These are phyloP conservation scores for Cystofilobasidium ferigula DNA, from an alignment of 768 basidiomycete species.

Conservation along the genomic window DNA sequence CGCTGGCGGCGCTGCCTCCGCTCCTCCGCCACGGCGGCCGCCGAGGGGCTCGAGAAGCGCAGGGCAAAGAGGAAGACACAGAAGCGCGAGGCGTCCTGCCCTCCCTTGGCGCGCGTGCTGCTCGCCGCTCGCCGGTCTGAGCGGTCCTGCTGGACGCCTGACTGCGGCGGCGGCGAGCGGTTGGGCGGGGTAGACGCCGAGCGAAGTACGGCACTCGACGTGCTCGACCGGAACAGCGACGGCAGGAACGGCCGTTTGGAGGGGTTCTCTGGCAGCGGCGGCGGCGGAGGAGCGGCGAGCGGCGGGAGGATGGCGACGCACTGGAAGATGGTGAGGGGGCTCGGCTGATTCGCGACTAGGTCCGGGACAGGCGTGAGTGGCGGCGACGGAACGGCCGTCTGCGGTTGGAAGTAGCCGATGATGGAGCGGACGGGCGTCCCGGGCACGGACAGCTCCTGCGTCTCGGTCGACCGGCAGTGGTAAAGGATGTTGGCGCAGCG, in stretches of 20 bases:
- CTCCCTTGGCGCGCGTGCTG: background rate
- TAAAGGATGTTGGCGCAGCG: constrained; percentile 35
- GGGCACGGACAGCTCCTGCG: background rate
- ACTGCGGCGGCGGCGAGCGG: background rate
- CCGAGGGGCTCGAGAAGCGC: constrained; percentile 11
- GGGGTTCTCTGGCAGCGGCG: background rate
- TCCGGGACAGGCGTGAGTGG: background rate
- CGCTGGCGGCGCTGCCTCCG: constrained; percentile 5
- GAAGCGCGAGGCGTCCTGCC: background rate
- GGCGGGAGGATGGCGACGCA: constrained; percentile 23
- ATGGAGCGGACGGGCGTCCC: background rate
- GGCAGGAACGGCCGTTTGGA: constrained; percentile 12
- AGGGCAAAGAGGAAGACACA: constrained; percentile 24
- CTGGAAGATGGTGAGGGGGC: constrained; percentile 17
- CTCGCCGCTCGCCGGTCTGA: constrained; percentile 1
- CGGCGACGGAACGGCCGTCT: background rate
- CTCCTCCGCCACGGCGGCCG: constrained; percentile 4
- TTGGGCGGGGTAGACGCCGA: constrained; percentile 10
- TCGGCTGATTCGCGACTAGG: background rate
- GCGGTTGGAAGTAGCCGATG: background rate
- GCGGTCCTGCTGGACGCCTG: background rate
- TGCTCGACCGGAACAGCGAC: constrained; percentile 20
- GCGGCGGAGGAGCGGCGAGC: background rate
- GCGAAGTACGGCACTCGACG: background rate
- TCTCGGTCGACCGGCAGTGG: constrained; percentile 26